A percentile compares a stretch with the other conserved stretches of the same genome.
phyloP scores from a whole-genome alignment of 257 asterid genomes.

The Lithospermum erythrorhizon region DNA sequence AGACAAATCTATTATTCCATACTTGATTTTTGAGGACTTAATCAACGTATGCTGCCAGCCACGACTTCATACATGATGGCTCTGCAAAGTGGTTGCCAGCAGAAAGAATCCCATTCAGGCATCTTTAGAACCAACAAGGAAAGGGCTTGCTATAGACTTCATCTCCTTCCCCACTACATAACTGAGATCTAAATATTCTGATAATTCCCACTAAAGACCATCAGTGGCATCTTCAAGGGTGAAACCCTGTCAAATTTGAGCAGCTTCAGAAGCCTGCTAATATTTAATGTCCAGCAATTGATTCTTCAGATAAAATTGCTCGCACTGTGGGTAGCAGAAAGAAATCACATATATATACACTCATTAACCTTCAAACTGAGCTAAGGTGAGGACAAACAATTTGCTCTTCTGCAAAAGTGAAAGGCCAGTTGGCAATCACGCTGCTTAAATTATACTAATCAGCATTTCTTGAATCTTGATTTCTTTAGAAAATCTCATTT shows the following conservation, averaged over 20 bases:
- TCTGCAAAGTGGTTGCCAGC: constrained; percentile 96
- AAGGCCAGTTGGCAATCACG: constrained; percentile 94
- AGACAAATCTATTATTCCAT: too few species aligned
- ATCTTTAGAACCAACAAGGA: constrained; percentile 55
- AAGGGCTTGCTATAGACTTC: constrained; percentile 69
- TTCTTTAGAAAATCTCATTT: too few species aligned
- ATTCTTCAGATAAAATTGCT: constrained; percentile 22
- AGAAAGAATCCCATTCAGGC: constrained; percentile 82
- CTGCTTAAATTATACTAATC: too few species aligned
- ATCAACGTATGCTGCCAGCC: constrained; percentile 75
- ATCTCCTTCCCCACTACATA: too few species aligned
- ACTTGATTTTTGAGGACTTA: constrained; percentile 46
- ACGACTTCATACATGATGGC: constrained; percentile 93
- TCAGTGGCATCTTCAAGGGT: constrained; percentile 92
- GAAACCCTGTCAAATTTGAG: constrained; percentile 50
- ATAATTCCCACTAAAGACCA: too few species aligned
- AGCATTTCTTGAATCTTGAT: too few species aligned
- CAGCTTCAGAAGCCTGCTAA: constrained; percentile 9
- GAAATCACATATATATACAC: constrained; percentile 76
- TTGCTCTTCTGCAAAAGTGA: constrained; percentile 77
- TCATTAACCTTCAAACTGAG: constrained; percentile 93
- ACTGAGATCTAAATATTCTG: too few species aligned
- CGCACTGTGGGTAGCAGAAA: constrained; percentile 81
- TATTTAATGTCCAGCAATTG: constrained; percentile 2
- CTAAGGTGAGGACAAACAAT: constrained; percentile 82